A percentile compares a stretch with the other conserved stretches of the same genome.
Evolutionary conservation across 495 filamentous ascomycete genomes (phyloP).

Genomic region (Jackrogersella multiformis): DNA sequence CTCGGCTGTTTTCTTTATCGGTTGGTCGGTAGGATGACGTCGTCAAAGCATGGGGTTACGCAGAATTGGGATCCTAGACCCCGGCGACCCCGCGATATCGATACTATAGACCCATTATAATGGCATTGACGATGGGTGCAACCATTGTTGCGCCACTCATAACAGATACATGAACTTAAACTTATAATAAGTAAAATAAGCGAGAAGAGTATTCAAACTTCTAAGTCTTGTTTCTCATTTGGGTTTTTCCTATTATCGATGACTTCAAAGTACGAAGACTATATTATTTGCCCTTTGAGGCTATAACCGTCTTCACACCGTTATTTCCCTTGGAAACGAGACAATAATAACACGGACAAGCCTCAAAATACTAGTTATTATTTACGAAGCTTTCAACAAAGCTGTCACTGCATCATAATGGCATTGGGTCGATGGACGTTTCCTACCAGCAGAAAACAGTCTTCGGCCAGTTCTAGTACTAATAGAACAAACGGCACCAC

Average conservation of each 20-base stretch:
- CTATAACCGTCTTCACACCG: background rate
- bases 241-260: background rate
- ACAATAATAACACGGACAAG: background rate
- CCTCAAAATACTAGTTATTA: background rate
- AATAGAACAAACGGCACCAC: constrained; percentile 22
- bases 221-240: background rate
- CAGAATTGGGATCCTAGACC: constrained; percentile 27
- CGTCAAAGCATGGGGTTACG: constrained; percentile 23
- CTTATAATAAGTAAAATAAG: too few relatives aligned
- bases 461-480: constrained; percentile 24
- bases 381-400: background rate
- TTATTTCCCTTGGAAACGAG: background rate
- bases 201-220: background rate
- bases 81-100: constrained; percentile 37
- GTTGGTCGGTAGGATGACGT: constrained; percentile 34
- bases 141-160: constrained; percentile 28
- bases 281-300: constrained; percentile 4
- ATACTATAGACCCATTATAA: constrained; percentile 22
- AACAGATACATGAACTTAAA: constrained; percentile 2
- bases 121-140: constrained; percentile 11
- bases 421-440: constrained; percentile 37
- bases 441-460: constrained; percentile 33
- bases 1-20: constrained; percentile 27
- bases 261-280: background rate
- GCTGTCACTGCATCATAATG: constrained; percentile 19